A percentile compares a stretch with the other conserved stretches of the same genome.
phyloP scores from a whole-genome alignment of 352 stramenopile species.

The Pythium periplocum region DNA sequence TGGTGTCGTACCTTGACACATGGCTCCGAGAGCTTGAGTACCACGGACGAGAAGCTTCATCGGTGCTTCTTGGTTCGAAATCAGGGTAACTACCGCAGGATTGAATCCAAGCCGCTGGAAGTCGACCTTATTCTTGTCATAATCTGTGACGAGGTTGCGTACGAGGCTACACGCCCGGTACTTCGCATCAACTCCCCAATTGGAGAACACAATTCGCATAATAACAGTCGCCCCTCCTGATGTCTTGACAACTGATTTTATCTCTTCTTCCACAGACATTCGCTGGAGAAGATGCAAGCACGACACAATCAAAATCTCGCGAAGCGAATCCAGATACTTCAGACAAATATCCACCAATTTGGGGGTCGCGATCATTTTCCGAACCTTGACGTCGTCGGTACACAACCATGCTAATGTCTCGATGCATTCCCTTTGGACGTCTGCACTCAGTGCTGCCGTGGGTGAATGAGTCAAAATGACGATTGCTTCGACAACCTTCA shows the following conservation, averaged over 20 bases:
- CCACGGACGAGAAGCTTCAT: constrained; percentile 40
- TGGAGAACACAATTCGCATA: constrained; percentile 34
- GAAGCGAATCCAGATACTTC: constrained; percentile 29
- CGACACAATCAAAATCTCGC: constrained; percentile 24
- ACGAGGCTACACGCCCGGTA: constrained; percentile 37
- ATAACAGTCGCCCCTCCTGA: constrained; percentile 29
- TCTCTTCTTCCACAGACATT: constrained; percentile 29
- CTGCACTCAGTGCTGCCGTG: constrained; percentile 21
- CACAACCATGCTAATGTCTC: constrained; percentile 55
- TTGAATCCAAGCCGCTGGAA: constrained; percentile 48
- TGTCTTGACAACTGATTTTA: constrained; percentile 33
- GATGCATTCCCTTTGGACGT: constrained; percentile 36
- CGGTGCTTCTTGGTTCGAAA: not conserved
- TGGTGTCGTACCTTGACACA: constrained; percentile 27
- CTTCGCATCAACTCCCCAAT: constrained; percentile 20
- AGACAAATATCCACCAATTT: constrained; percentile 52
- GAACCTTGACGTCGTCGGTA: constrained; percentile 27
- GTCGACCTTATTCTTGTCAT: constrained; percentile 44
- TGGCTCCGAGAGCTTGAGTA: constrained; percentile 41
- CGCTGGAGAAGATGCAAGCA: constrained; percentile 57
- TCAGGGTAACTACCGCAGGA: constrained; percentile 21
- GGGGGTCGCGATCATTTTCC: constrained; percentile 30
- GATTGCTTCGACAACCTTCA: constrained; percentile 41
- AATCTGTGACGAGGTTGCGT: constrained; percentile 36
- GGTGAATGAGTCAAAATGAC: constrained; percentile 46